A percentile compares a stretch with the other conserved stretches of the same genome.
Evolutionary conservation across 2,329 filamentous ascomycete species (phyloP).

Genomic region (Canariomyces notabilis): DNA sequence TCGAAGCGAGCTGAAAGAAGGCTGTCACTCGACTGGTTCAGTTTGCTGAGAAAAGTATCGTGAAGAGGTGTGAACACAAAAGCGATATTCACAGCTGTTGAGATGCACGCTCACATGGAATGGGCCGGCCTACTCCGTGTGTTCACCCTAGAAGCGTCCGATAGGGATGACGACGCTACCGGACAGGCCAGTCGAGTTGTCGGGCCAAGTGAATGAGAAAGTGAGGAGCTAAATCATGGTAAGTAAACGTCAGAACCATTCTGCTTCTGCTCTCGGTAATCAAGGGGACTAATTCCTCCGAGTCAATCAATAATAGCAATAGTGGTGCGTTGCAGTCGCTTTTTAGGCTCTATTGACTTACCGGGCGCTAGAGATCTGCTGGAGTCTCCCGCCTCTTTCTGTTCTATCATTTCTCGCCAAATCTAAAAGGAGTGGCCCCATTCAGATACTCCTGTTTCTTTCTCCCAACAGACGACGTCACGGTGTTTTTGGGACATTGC

Average conservation of each 20-base stretch:
- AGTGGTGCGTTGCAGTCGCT: not conserved
- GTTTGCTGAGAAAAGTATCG: too few species aligned
- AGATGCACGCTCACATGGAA: slow-evolving; percentile 6
- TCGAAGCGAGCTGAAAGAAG: slow-evolving; percentile 39
- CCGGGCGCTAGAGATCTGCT: not conserved
- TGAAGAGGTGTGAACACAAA: too few species aligned
- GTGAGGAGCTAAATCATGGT: not conserved
- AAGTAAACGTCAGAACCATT: too few species aligned
- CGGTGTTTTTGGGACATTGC: not conserved
- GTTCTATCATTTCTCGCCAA: too few species aligned
- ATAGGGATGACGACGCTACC: not conserved
- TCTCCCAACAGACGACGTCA: too few species aligned
- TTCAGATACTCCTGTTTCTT: too few species aligned
- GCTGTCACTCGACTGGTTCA: too few species aligned
- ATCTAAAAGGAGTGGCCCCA: too few species aligned
- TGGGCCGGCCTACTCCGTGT: slow-evolving; percentile 6
- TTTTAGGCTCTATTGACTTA: not conserved
- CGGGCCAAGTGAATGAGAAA: not conserved
- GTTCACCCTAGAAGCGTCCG: not conserved
- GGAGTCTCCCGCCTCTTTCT: not conserved
- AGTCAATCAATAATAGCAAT: not conserved
- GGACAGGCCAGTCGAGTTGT: not conserved
- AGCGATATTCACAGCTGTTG: too few species aligned
- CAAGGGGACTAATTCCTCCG: too few species aligned
- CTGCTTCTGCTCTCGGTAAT: too few species aligned